Base-by-base conservation (phyloP, 306 rosid genomes). In the Acacia confusa region DNA sequence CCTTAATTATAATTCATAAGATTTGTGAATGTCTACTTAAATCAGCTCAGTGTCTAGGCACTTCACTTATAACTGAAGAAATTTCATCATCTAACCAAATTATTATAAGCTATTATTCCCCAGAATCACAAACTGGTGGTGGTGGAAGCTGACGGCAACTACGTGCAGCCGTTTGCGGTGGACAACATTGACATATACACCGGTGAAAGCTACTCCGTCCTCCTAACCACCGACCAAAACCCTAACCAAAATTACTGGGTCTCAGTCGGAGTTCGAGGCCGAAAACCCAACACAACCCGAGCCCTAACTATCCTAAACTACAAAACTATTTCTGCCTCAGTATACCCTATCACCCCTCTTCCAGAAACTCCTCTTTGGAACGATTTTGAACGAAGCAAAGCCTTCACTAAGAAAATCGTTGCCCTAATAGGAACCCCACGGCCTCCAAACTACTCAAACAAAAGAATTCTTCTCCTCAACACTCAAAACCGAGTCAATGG, bases 131-230 rank as follows among this genome's bases (percentile, higher is more conserved):
- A 86, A 48, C 69, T 95, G 77, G 20, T 87, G 68, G 97, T 93
- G 79, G 95, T 93, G 66, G 99, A 95, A 81, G 97, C 95, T 0
- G 97, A 93, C n/a, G 97, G 95, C 44, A 93, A 95, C 77, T 88
- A 93, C n/a, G 87, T 95, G 0, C 79, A 87, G 4, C 97, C 99
- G 68, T 93, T 92, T 14, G 58, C 2, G 0, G 90, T 90, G 0
- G 81, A 85, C n/a, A 91, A 93, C 75, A 70, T 95, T 2, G 97
- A 95, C 82, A 93, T 95, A 19, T 95, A 95, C 80, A 90, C 99
- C 0, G 94, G 97, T 9, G 97, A 95, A 52, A 89, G 82, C 79
- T 95, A 95, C 86, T 95, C 97, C 11, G 89, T 95, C 1, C 92
- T 95, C 5, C 63, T 93, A 14, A 85, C 74, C 14, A 91, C 99